Base-by-base conservation (phyloP, 768 basidiomycete genomes). In the Erythrobasidium yunnanense region DNA sequence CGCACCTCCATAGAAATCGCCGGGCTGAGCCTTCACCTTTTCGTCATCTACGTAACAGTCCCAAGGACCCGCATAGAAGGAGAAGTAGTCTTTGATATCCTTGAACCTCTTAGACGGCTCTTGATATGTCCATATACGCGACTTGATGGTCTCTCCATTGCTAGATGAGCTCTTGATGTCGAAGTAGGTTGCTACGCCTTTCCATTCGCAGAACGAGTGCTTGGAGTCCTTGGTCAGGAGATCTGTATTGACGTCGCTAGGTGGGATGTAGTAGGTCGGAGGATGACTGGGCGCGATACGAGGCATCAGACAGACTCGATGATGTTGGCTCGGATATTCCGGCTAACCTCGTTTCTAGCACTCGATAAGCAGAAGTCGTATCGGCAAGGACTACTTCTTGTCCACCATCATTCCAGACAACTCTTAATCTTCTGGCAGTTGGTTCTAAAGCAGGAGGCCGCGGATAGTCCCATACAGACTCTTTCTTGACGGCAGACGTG, bases 161-260 rank as follows among this genome's bases (percentile, higher is more conserved):
- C 22, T n/a, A n/a, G n/a, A n/a, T 6, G 56, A 32, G 1, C 22
- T 17, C 42, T 52, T 35, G 62, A 65, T 45, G 27, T 65, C 67
- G 34, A 35, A 57, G 32, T 68, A 68, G 1, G 57, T 29, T 35
- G 67, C 63, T 11, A 53, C 49, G 11, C 67, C 67, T 29, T 68
- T 68, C 67, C 67, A 68, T 33, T 68, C 67, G 49, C 67, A 68
- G 38, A 68, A 68, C 2, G 49, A 33, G 33, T 52, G 29, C 8
- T 42, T 27, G 15, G 17, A 23, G 33, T 65, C 54, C 50, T 53
- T 17, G n/a, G 35, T 63, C 20, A 68, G 38, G 4, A 65, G 15
- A 27, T 32, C 42, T 4, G 47, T 35, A 13, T 65, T 65, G 27
- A 53, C 63, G 30, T 68, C 67, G 13, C 20, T 29, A 1, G 62